Evolutionary conservation across 2,329 filamentous ascomycete genomes (phyloP).

Genomic region (Scortechinia acanthostroma): DNA sequence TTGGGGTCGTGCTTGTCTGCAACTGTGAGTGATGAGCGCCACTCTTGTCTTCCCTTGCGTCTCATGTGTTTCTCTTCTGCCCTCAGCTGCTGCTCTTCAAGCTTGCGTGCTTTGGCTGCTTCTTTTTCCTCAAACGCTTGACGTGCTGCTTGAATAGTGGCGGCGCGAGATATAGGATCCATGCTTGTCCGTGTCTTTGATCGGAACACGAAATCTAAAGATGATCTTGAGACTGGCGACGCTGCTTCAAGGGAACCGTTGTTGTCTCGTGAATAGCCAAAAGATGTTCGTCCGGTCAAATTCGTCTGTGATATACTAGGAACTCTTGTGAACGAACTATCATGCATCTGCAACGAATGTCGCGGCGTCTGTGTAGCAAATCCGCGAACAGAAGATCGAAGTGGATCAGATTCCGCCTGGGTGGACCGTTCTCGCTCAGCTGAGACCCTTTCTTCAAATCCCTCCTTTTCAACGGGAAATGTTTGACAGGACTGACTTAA

Average conservation of each 20-base stretch:
- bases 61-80: not conserved
- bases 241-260: not conserved
- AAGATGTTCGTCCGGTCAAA: not conserved
- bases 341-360: not conserved
- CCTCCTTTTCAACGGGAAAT: not conserved
- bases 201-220: not conserved
- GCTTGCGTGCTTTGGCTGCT: not conserved
- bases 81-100: not conserved
- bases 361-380: not conserved
- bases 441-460: not conserved
- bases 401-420: not conserved
- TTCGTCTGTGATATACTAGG: not conserved
- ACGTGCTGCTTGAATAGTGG: not conserved
- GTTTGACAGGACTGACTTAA: not conserved
- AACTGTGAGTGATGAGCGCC: not conserved
- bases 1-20: not conserved
- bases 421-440: not conserved
- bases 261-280: not conserved
- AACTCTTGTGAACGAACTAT: not conserved
- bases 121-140: slow-evolving; percentile 2
- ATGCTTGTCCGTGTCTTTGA: not conserved
- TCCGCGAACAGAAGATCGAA: not conserved
- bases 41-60: not conserved
- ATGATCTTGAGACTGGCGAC: not conserved
- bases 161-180: not conserved